These are phyloP conservation scores for Mycena polygramma DNA, from an alignment of 768 basidiomycete genomes.

Conservation along the genomic window DNA sequence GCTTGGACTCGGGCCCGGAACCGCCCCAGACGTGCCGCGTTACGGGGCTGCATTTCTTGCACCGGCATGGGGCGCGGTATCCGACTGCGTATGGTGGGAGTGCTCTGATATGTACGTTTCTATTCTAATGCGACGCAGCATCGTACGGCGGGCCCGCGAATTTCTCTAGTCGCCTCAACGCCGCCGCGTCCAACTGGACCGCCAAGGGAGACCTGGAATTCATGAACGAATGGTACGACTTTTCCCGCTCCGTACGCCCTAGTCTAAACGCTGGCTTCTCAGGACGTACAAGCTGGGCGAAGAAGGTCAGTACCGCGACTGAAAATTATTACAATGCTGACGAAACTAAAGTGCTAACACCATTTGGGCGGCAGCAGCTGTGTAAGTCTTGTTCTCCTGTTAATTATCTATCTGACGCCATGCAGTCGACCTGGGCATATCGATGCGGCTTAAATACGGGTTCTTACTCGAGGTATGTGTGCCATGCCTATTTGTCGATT, in stretches of 20 bases:
- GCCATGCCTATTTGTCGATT: neutral
- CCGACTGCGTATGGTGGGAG: slow-evolving; percentile 75
- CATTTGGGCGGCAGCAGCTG: slow-evolving; percentile 89
- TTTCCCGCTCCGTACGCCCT: slow-evolving; percentile 12
- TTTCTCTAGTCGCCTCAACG: slow-evolving; percentile 68
- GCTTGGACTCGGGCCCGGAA: slow-evolving; percentile 78
- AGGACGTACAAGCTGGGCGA: slow-evolving; percentile 94
- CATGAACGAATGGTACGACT: slow-evolving; percentile 82
- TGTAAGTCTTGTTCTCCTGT: slow-evolving; percentile 59
- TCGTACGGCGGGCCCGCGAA: slow-evolving; percentile 73
- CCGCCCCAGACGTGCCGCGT: slow-evolving; percentile 78
- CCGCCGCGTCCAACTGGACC: slow-evolving; percentile 69
- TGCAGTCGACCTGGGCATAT: slow-evolving; percentile 75
- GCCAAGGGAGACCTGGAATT: slow-evolving; percentile 78
- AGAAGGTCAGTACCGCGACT: slow-evolving; percentile 67
- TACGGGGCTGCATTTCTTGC: slow-evolving; percentile 83
- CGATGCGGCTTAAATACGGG: slow-evolving; percentile 83
- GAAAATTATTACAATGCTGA: slow-evolving; percentile 36
- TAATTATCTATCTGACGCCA: neutral
- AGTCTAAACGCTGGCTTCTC: slow-evolving; percentile 6
- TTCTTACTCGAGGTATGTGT: slow-evolving; percentile 70
- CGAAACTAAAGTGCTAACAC: slow-evolving; percentile 74
- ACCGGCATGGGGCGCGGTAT: slow-evolving; percentile 85
- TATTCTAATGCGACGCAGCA: slow-evolving; percentile 49
- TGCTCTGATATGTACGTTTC: neutral